Conservation (phyloP, 345 rosid genomes). For the Salix suchowensis region DNA sequence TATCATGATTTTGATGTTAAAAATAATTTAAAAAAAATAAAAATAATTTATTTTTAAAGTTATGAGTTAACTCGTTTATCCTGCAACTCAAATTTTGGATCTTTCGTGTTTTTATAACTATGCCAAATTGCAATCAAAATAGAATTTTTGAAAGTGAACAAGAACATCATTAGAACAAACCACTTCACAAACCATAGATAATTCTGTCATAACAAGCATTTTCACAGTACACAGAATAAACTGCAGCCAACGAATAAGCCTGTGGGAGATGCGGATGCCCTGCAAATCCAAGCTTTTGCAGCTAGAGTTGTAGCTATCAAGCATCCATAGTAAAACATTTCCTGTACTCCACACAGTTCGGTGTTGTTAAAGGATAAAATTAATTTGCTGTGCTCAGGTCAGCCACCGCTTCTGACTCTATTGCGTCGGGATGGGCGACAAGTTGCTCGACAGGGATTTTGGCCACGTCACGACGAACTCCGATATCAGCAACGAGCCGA, state of each 20-base stretch:
- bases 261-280: neutral
- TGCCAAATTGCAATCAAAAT: too few relatives aligned
- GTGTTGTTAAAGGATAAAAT: neutral
- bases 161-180: too few relatives aligned
- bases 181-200: too few relatives aligned
- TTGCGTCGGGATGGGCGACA: slow-evolving; percentile 10
- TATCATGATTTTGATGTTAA: too few relatives aligned
- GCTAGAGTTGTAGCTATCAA: neutral
- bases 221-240: neutral
- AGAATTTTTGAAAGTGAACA: too few relatives aligned
- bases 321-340: neutral
- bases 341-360: neutral
- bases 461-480: slow-evolving; percentile 55
- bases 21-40: too few relatives aligned
- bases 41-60: too few relatives aligned
- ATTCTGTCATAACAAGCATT: neutral
- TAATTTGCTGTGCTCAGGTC: neutral
- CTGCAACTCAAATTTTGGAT: too few relatives aligned
- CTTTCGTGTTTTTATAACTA: too few relatives aligned
- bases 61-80: too few relatives aligned
- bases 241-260: neutral
- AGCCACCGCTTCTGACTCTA: neutral
- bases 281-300: neutral
- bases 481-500: slow-evolving; percentile 53
- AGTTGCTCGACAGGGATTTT: slow-evolving; percentile 47